These are phyloP conservation scores for Ceratocystis eucalypticola DNA, from an alignment of 2,329 filamentous ascomycete species.

Conservation along the genomic window DNA sequence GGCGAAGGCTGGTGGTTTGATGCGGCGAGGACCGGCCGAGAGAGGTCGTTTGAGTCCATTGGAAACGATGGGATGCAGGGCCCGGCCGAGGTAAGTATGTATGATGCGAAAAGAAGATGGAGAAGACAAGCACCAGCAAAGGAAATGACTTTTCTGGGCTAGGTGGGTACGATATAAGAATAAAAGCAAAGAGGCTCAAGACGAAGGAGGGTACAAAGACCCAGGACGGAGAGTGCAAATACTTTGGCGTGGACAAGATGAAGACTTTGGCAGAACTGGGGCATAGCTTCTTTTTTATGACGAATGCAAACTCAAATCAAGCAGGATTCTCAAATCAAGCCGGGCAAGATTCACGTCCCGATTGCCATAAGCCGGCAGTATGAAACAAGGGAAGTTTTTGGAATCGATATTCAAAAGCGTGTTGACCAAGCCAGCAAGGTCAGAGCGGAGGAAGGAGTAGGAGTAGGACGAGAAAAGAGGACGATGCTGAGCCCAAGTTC, in stretches of 20 bases:
- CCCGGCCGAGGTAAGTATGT: no score
- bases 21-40: neutral
- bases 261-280: neutral
- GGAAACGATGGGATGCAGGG: neutral
- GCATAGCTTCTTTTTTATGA: neutral
- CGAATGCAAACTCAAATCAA: slow-evolving; percentile 3
- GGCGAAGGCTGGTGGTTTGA: neutral
- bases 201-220: neutral
- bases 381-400: neutral
- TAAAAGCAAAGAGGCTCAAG: neutral
- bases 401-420: neutral
- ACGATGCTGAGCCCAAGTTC: neutral
- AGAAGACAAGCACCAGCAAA: no score
- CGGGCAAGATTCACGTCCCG: neutral
- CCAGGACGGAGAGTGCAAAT: neutral
- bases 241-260: neutral
- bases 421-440: neutral
- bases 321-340: neutral
- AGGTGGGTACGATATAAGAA: neutral
- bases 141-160: no score
- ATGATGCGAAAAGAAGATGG: no score
- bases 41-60: slow-evolving; percentile 10
- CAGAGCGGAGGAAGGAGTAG: neutral
- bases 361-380: neutral
- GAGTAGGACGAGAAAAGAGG: neutral